Evolutionary conservation across 768 basidiomycete genomes (phyloP), one percentile per base, ranked within the genome.

Genomic region (Agrocybe praecox): DNA sequence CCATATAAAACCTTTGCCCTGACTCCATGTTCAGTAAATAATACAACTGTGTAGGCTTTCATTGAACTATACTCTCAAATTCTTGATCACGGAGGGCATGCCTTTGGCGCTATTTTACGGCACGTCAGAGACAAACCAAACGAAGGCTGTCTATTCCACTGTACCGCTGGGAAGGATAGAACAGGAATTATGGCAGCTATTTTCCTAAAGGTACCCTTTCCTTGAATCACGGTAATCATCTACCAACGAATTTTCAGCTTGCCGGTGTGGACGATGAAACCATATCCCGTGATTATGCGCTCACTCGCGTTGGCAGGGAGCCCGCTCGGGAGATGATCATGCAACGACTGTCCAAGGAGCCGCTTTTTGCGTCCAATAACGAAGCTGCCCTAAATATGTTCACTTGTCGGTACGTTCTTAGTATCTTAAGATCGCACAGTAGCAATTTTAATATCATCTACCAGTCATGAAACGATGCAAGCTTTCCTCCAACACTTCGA

Each of bases 131-230:
- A 93, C 64, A 77, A 77, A 53, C 87, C 90, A 65, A 76, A 79
- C 40, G 80, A 84, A 18, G 83, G 80, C 0, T 87, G 81, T 61
- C 58, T 92, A 23, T 89, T 93, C 61, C 90, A 93, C 63, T 94
- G 92, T 62, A 92, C 92, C 52, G 92, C 90, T 23, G 92, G 92
- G 2, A 94, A 93, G 69, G 91, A 94, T 71, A 76, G 92, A 62
- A 93, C 92, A 1, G 92, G 90, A 15, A 73, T 93, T 21, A 71
- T 88, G 34, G 88, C 89, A 14, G 90, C 90, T 6, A 76, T 93
- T 26, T 64, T 92, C 12, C 74, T 93, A 22, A 85, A 86, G 71
- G 90, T 91, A 65, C 26, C 9, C 17, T 14, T n/a, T 32, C 26
- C 21, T 22, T 55, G 18, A 24, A 26, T 22, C 34, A 21, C 40